Evolutionary conservation across 2,329 filamentous ascomycete genomes (phyloP), one percentile per base, ranked within the genome.

Genomic region (Fusarium xylarioides): DNA sequence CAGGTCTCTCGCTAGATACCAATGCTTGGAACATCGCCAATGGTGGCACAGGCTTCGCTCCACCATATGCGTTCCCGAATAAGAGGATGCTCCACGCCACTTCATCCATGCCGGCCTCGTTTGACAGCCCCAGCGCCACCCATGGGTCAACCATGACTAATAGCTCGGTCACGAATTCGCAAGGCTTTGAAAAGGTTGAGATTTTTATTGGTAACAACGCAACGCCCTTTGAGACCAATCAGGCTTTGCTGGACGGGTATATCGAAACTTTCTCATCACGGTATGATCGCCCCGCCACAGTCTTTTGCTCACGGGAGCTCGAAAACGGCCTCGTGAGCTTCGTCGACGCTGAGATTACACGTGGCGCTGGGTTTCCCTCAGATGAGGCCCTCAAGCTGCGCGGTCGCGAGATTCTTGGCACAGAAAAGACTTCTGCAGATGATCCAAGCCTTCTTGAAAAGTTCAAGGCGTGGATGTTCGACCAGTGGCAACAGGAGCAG

Each of bases 191-290:
- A 4, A 49, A 49, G 5, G 19, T 49, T 23, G 30, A 34, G 2
- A 34, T 50, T 3, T 50, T 50, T 2, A 4, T 50, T 1, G 47
- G 47, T 0, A 49, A 49, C 5, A 4, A 50, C 0, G 16, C 4
- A 7, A 3, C 47, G 8, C 47, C 47, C 7, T 50, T 50, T 1
- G 21, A 50, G 47, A 14, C 47, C 5, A 23, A 23, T 1, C 30
- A 50, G 8, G 15, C 47, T 1, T 23, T 50, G 21, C 3, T 50
- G 16, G 47, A 50, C 2, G 30, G 28, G 16, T 50, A 50, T 4
- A 23, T 50, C 5, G 21, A 50, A 3, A 34, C 30, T 5, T 50
- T 50, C 0, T 3, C 47, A 23, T 23, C 47, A 3, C 47, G 47
- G 3, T 50, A 50, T 4, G 47, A 34, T 11, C 47, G 47, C 0